phyloP scores from a whole-genome alignment of 768 basidiomycete species.

The Agaricus blazei region DNA sequence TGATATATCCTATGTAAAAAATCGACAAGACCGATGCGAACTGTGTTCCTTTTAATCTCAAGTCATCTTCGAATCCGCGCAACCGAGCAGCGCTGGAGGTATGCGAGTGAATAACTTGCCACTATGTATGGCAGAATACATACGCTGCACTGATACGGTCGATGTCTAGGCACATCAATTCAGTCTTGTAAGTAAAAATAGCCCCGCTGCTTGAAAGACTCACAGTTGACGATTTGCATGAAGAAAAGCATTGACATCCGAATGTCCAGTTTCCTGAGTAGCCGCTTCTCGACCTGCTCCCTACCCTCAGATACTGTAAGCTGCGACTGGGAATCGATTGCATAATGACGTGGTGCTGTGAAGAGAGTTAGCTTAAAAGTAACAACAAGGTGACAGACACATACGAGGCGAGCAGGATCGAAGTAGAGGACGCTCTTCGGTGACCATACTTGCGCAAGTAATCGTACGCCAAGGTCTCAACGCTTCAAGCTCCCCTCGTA shows the following conservation, averaged over 20 bases:
- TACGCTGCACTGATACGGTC: slow-evolving; percentile 69
- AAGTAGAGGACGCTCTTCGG: slow-evolving; percentile 8
- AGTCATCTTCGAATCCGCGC: slow-evolving; percentile 59
- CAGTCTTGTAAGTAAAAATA: not conserved
- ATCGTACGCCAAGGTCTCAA: too few relatives aligned
- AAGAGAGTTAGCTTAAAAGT: too few relatives aligned
- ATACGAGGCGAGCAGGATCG: not conserved
- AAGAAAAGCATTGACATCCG: slow-evolving; percentile 45
- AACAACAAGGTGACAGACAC: not conserved
- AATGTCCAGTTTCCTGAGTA: slow-evolving; percentile 48
- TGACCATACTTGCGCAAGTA: not conserved
- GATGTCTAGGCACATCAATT: slow-evolving; percentile 32
- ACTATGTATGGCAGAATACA: slow-evolving; percentile 11
- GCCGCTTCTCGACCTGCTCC: slow-evolving; percentile 23
- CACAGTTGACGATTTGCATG: slow-evolving; percentile 43
- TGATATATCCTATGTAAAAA: slow-evolving; percentile 62
- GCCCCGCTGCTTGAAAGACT: not conserved
- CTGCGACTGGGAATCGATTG: too few relatives aligned
- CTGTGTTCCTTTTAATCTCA: slow-evolving; percentile 49
- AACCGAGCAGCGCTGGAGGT: slow-evolving; percentile 52
- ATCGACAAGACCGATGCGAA: slow-evolving; percentile 58
- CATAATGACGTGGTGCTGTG: too few relatives aligned
- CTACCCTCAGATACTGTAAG: slow-evolving; percentile 22
- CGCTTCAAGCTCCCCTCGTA: too few relatives aligned
- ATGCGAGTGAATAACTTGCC: not conserved